Evolutionary conservation across 106 monocot species (phyloP).

Genomic region (Dendrobium nobile): DNA sequence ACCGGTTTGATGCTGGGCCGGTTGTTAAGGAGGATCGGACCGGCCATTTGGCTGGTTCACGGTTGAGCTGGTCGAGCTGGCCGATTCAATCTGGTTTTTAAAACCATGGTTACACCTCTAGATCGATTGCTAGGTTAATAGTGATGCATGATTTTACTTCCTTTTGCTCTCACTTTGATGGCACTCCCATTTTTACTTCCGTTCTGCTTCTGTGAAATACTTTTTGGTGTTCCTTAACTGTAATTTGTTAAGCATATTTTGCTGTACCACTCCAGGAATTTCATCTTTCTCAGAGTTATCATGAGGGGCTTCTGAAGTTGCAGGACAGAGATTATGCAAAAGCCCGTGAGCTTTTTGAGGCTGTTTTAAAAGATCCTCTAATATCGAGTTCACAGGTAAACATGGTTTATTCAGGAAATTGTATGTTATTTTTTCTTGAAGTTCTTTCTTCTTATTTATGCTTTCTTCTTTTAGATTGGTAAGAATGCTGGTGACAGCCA

Average conservation of each 20-base stretch:
- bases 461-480: conserved; percentile 26
- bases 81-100: background rate
- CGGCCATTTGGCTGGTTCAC: no score
- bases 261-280: conserved; percentile 45
- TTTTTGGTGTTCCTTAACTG: background rate
- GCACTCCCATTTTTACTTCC: background rate
- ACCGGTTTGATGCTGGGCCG: no score
- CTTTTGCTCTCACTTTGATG: background rate
- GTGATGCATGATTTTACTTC: background rate
- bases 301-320: conserved; percentile 85
- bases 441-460: conserved; percentile 3
- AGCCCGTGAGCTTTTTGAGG: conserved; percentile 78
- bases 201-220: background rate
- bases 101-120: no score
- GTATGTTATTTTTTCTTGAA: background rate
- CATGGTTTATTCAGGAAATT: background rate
- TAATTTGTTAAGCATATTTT: background rate
- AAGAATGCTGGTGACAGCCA: conserved; percentile 53
- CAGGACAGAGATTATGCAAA: conserved; percentile 70
- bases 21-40: no score
- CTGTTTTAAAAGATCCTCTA: conserved; percentile 82
- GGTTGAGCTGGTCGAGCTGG: no score
- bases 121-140: background rate
- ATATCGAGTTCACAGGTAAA: conserved; percentile 53
- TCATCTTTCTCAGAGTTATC: conserved; percentile 90